phyloP scores from a whole-genome alignment of 768 basidiomycete genomes.

The Phaffia tasmanica region DNA sequence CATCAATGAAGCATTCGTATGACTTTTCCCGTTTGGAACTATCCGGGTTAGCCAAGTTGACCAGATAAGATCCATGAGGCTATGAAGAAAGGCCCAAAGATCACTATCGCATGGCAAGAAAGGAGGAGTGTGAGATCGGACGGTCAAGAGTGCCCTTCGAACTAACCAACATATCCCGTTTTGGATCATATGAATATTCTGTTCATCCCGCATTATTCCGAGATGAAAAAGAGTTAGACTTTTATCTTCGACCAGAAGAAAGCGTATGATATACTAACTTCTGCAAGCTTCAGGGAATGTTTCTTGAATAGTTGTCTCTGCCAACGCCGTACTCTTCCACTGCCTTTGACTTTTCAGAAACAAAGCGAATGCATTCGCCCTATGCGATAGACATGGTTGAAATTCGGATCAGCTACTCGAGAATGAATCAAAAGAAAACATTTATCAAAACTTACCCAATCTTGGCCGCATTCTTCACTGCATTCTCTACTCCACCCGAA shows the following conservation, averaged over 20 bases:
- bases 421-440: background rate
- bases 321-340: constrained; percentile 59
- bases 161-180: constrained; percentile 49
- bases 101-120: too few species aligned
- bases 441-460: constrained; percentile 48
- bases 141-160: too few species aligned
- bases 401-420: background rate
- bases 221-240: background rate
- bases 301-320: constrained; percentile 42
- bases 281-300: constrained; percentile 4
- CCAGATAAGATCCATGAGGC: constrained; percentile 74
- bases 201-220: background rate
- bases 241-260: background rate
- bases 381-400: constrained; percentile 31
- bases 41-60: constrained; percentile 75
- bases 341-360: constrained; percentile 76
- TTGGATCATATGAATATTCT: background rate
- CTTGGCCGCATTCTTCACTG: constrained; percentile 56
- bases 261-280: background rate
- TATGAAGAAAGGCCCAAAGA: too few species aligned
- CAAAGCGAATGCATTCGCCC: constrained; percentile 71
- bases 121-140: too few species aligned
- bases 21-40: constrained; percentile 57
- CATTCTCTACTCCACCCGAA: constrained; percentile 66
- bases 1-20: constrained; percentile 67